Evolutionary conservation across 176 grass and related monocot genomes (phyloP).

Genomic region (Zea mays): DNA sequence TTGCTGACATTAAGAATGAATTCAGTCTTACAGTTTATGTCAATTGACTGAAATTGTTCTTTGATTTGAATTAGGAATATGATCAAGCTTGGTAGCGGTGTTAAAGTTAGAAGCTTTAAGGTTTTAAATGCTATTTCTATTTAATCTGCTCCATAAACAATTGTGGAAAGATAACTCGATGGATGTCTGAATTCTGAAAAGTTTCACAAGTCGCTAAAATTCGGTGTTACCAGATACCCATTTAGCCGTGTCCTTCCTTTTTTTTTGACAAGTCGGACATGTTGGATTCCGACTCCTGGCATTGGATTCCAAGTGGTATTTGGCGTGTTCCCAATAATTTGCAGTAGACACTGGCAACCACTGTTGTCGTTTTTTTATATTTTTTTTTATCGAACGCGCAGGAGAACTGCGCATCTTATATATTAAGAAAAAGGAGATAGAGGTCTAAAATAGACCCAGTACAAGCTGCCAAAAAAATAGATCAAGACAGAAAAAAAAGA

Average conservation of each 20-base stretch:
- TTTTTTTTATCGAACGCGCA: too few relatives aligned
- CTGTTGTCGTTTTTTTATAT: too few relatives aligned
- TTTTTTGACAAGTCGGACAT: background rate
- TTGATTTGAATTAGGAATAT: slow-evolving; percentile 21
- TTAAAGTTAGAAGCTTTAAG: background rate
- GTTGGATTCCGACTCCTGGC: background rate
- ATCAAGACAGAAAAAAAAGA: too few relatives aligned
- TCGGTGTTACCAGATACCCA: background rate
- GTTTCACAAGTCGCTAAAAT: background rate
- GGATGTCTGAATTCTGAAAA: background rate
- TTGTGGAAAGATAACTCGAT: background rate
- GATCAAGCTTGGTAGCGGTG: background rate
- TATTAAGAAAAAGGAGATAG: too few relatives aligned
- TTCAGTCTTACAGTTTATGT: background rate
- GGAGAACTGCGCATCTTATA: too few relatives aligned
- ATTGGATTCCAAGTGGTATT: background rate
- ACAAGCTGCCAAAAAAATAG: too few relatives aligned
- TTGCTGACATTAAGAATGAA: background rate
- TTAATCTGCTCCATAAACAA: background rate
- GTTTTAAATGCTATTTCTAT: slow-evolving; percentile 4
- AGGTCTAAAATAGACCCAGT: too few relatives aligned
- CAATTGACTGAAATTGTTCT: background rate
- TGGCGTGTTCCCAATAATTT: background rate
- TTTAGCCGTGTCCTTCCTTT: background rate
- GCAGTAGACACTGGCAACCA: background rate